Conservation (phyloP, 495 filamentous ascomycete genomes). For the Podospora bellae-mahoneyi region DNA sequence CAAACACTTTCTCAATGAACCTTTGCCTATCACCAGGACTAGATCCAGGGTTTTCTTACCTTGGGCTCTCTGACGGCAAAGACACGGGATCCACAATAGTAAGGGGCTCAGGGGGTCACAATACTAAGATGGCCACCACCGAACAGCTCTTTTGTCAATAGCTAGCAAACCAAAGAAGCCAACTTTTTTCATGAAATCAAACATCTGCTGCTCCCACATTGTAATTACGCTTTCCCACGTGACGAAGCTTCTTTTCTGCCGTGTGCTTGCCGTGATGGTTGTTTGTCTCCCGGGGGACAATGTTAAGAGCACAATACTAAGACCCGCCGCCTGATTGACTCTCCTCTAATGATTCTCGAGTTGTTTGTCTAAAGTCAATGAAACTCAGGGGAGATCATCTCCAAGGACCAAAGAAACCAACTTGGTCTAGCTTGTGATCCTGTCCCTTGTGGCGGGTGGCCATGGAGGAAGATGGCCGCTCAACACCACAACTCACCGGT, state of each 20-base stretch:
- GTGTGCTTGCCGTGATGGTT: not conserved
- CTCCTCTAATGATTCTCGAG: not conserved
- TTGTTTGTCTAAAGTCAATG: not conserved
- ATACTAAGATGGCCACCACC: slow-evolving; percentile 25
- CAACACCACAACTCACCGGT: not conserved
- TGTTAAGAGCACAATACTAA: slow-evolving; percentile 35
- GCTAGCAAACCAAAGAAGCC: not conserved
- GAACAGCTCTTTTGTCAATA: slow-evolving; percentile 1
- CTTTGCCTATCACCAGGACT: not conserved
- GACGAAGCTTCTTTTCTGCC: not conserved
- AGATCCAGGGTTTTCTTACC: not conserved
- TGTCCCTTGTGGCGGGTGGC: not conserved
- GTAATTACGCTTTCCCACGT: not conserved
- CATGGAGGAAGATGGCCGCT: not conserved
- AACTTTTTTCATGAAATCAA: slow-evolving; percentile 4
- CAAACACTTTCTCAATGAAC: not conserved
- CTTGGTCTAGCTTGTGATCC: not conserved
- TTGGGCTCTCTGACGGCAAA: slow-evolving; percentile 10
- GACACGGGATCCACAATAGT: slow-evolving; percentile 29
- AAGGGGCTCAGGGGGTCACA: slow-evolving; percentile 27
- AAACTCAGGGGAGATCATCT: not conserved
- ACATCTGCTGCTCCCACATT: not conserved
- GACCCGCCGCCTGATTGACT: not conserved
- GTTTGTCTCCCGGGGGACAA: slow-evolving; percentile 21
- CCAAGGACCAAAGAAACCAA: slow-evolving; percentile 16